Conservation (phyloP, 352 stramenopile genomes). For the Aphanomyces stellatus region DNA sequence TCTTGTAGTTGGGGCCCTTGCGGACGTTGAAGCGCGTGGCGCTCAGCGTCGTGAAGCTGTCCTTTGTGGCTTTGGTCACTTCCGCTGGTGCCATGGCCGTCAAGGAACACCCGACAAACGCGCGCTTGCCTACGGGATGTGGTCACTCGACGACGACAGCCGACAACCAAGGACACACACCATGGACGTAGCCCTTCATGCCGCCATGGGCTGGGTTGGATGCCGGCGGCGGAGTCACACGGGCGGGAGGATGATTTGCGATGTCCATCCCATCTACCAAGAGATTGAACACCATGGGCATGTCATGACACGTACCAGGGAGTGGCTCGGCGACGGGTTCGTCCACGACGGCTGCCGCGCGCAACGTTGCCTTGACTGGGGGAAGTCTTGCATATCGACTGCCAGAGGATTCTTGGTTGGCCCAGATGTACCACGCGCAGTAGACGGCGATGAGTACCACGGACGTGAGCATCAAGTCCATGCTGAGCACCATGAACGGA, state of each 20-base stretch:
- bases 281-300: background rate
- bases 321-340: background rate
- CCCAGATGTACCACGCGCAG: background rate
- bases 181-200: slow-evolving; percentile 28
- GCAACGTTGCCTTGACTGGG: background rate
- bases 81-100: slow-evolving; percentile 36
- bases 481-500: background rate
- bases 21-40: slow-evolving; percentile 71
- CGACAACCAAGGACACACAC: background rate
- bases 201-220: background rate
- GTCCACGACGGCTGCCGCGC: no score
- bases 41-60: slow-evolving; percentile 52
- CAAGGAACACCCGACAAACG: slow-evolving; percentile 43
- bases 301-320: background rate
- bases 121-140: slow-evolving; percentile 27
- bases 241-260: no score
- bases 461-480: background rate
- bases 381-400: background rate
- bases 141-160: background rate
- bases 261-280: no score
- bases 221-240: no score
- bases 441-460: background rate
- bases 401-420: no score
- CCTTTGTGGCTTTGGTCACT: slow-evolving; percentile 16
- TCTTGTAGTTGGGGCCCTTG: slow-evolving; percentile 70